Percentiles rank a stretch among this genome's conserved stretches.
phyloP scores from a whole-genome alignment of 1,284 basidiomycete species.

The Ganoderma resinaceum region DNA sequence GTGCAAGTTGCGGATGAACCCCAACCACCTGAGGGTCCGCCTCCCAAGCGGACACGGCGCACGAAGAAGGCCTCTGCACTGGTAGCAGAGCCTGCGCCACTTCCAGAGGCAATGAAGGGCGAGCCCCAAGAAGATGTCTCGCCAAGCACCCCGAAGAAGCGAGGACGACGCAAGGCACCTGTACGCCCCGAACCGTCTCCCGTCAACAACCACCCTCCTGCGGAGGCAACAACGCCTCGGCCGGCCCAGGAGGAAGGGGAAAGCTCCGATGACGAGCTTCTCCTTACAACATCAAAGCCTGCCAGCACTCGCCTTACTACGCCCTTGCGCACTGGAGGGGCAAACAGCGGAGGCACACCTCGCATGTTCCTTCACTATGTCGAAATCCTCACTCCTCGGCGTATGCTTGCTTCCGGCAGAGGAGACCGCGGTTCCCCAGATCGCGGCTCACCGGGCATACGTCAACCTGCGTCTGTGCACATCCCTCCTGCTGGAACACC shows the following conservation, averaged over 20 bases:
- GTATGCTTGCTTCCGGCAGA: conserved; percentile 16
- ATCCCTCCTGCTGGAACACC: conserved; percentile 19
- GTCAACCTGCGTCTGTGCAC: conserved; percentile 3
- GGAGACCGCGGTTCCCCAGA: conserved; percentile 26
- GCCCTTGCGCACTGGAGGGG: conserved; percentile 32
- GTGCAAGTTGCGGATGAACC: neutral
- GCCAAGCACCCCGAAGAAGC: conserved; percentile 8
- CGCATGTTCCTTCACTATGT: conserved; percentile 49
- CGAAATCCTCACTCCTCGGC: conserved; percentile 44
- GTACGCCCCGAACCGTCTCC: neutral
- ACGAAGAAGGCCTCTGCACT: conserved; percentile 1
- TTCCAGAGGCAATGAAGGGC: neutral
- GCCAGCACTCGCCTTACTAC: conserved; percentile 32
- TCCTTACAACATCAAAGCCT: conserved; percentile 38
- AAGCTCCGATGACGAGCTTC: conserved; percentile 44
- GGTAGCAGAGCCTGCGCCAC: neutral
- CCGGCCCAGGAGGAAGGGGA: conserved; percentile 17
- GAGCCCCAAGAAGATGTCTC: neutral
- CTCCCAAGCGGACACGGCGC: conserved; percentile 2
- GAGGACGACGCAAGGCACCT: conserved; percentile 6
- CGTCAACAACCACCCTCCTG: conserved; percentile 2
- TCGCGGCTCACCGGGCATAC: conserved; percentile 29
- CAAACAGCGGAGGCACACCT: conserved; percentile 28
- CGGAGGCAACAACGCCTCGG: conserved; percentile 5
- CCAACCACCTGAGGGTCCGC: neutral